These are phyloP conservation scores for Vigna trinervia DNA, from an alignment of 306 rosid species.

Conservation along the genomic window DNA sequence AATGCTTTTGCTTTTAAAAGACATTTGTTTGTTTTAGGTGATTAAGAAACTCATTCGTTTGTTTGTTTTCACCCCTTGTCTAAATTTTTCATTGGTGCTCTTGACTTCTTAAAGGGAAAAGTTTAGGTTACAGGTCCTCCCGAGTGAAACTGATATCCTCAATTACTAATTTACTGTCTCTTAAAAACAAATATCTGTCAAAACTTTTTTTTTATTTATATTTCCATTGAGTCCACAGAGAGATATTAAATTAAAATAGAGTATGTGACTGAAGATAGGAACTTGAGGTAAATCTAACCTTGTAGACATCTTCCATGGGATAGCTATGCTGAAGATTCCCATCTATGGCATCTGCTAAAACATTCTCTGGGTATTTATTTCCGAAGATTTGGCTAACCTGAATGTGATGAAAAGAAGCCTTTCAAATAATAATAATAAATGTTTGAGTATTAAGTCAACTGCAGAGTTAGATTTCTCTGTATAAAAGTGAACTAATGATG, in stretches of 20 bases:
- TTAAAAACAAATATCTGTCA: not conserved
- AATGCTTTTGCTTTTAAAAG: not conserved
- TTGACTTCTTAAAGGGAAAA: no score
- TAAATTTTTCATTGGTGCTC: no score
- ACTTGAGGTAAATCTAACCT: conserved; percentile 49
- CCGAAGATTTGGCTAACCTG: conserved; percentile 68
- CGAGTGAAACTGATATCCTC: not conserved
- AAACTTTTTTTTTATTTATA: not conserved
- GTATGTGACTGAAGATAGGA: not conserved
- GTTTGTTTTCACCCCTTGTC: not conserved
- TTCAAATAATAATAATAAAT: not conserved
- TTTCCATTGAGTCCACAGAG: not conserved
- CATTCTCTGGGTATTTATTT: conserved; percentile 56
- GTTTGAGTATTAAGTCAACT: not conserved
- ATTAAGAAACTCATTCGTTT: not conserved
- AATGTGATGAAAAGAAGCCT: conserved; percentile 31
- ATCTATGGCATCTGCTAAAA: conserved; percentile 65
- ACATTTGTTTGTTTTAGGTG: not conserved
- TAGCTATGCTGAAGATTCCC: conserved; percentile 62
- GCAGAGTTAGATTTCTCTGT: not conserved
- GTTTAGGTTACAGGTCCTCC: no score
- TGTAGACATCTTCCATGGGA: conserved; percentile 59
- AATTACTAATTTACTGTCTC: not conserved
- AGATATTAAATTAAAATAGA: not conserved
- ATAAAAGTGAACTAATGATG: not conserved